Evolutionary conservation across 371 early-diverging fungal species (phyloP), one percentile per base, ranked within the genome.

Genomic region (Rhizopus delemar): DNA sequence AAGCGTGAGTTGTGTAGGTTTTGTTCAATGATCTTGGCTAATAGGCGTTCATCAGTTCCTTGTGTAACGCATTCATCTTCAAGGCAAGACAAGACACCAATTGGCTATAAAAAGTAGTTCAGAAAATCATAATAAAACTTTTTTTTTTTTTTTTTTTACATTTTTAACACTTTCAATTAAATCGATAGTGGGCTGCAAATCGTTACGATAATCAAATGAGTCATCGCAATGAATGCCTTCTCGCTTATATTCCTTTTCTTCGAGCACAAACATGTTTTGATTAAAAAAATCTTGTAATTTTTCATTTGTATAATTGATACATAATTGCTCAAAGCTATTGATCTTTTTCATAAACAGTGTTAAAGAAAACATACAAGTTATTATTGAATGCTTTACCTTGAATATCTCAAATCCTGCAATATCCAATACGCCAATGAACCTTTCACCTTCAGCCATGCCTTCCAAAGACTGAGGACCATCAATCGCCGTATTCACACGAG

Each of bases 331-430:
- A 83, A 99, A 99, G 65, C 92, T 91, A 79, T 99, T 99, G 59
- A 83, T 77, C 86, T 90, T 41, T 35, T 15, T 16, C 34, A 6
- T 12, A 31, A 28, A 32, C 8, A 8, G 41, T 9, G 28, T 3
- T n/a, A 39, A 12, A 15, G 9, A 38, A 28, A 22, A 35, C 48
- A 22, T 33, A n/a, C 0, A 22, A 2, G 22, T 2, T 22, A 22
- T 22, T 22, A 22, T 22, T 3, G 15, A 22, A 46, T 56, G 13
- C 52, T 11, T 74, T 65, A 90, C 89, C 66, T 98, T 91, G 66
- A 99, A 97, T 52, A 99, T 99, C 77, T 99, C 99, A 78, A 99
- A 99, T 4, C 99, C 99, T 35, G 99, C 99, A 76, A 99, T 99
- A 87, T 99, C 99, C 16, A 99, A 77, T 6, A 99, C 98, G 45